Percentiles rank a stretch among this genome's conserved stretches.
phyloP scores from a whole-genome alignment of 768 basidiomycete genomes.

The Macrolepiota albuminosa region DNA sequence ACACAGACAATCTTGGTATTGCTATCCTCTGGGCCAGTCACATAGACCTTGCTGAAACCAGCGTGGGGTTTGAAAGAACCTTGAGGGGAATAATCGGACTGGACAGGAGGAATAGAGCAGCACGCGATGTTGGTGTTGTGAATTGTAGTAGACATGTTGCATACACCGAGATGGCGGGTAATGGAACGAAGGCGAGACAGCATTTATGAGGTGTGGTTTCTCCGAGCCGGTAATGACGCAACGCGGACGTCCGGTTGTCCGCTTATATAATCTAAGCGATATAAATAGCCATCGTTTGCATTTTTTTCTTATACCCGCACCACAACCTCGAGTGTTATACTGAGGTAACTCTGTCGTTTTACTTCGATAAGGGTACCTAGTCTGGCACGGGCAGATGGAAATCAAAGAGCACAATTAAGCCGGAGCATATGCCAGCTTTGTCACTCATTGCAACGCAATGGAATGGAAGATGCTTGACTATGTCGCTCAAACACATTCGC shows the following conservation, averaged over 20 bases:
- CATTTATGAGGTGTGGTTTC: conserved; percentile 10
- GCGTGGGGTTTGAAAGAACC: conserved; percentile 44
- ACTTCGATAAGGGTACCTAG: conserved; percentile 49
- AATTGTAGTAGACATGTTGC: conserved; percentile 30
- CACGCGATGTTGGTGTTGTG: conserved; percentile 43
- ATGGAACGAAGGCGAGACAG: conserved; percentile 32
- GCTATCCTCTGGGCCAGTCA: conserved; percentile 42
- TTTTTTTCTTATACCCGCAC: conserved; percentile 23
- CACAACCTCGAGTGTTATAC: conserved; percentile 27
- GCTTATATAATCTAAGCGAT: conserved; percentile 4
- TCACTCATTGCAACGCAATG: conserved; percentile 32
- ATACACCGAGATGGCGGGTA: conserved; percentile 30
- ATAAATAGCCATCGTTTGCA: conserved; percentile 5
- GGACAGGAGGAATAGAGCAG: conserved; percentile 52
- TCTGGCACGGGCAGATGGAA: conserved; percentile 37
- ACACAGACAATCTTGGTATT: conserved; percentile 52
- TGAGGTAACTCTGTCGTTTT: conserved; percentile 52
- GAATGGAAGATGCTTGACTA: conserved; percentile 70
- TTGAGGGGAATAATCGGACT: conserved; percentile 47
- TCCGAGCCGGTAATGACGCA: background rate
- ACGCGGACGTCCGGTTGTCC: background rate
- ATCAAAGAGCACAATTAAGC: conserved; percentile 67
- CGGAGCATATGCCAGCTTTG: conserved; percentile 56
- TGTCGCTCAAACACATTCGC: conserved; percentile 51
- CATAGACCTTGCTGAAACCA: conserved; percentile 46